phyloP scores from a whole-genome alignment of 2,329 filamentous ascomycete species.

The Stylonectria norvegica region DNA sequence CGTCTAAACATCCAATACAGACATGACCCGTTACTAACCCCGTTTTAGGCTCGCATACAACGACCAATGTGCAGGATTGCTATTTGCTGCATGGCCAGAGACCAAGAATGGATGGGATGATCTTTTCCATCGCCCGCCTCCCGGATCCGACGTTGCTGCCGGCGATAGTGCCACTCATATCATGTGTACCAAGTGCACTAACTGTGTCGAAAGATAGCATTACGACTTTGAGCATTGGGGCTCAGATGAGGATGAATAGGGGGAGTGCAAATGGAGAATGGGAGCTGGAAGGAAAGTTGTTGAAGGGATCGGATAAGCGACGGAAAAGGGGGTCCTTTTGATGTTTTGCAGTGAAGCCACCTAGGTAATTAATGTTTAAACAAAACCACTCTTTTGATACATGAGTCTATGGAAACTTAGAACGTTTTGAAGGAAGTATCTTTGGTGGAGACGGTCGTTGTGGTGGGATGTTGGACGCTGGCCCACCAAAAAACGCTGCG shows the following conservation, averaged over 20 bases:
- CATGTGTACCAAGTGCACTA: slow-evolving; percentile 23
- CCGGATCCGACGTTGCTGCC: slow-evolving; percentile 6
- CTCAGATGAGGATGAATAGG: too few species aligned
- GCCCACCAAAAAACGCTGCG: slow-evolving; percentile 1
- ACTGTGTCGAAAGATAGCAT: slow-evolving; percentile 13
- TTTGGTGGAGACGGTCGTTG: too few species aligned
- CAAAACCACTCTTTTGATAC: too few species aligned
- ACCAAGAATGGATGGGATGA: slow-evolving; percentile 20
- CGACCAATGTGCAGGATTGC: slow-evolving; percentile 12
- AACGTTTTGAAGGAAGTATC: too few species aligned
- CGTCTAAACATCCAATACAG: not conserved
- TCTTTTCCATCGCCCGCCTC: slow-evolving; percentile 15
- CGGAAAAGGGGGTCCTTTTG: too few species aligned
- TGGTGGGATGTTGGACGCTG: not conserved
- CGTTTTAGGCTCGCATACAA: slow-evolving; percentile 6
- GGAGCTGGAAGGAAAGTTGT: too few species aligned
- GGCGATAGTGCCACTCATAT: slow-evolving; percentile 23
- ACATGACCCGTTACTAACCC: slow-evolving; percentile 8
- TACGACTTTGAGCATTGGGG: too few species aligned
- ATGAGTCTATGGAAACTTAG: too few species aligned
- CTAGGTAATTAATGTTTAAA: too few species aligned
- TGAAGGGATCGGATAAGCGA: too few species aligned
- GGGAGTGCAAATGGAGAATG: too few species aligned
- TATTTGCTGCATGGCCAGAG: slow-evolving; percentile 26
- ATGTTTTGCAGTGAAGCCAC: too few species aligned